These are phyloP conservation scores for Claviceps maximensis DNA, from an alignment of 2,329 filamentous ascomycete species.

Conservation along the genomic window DNA sequence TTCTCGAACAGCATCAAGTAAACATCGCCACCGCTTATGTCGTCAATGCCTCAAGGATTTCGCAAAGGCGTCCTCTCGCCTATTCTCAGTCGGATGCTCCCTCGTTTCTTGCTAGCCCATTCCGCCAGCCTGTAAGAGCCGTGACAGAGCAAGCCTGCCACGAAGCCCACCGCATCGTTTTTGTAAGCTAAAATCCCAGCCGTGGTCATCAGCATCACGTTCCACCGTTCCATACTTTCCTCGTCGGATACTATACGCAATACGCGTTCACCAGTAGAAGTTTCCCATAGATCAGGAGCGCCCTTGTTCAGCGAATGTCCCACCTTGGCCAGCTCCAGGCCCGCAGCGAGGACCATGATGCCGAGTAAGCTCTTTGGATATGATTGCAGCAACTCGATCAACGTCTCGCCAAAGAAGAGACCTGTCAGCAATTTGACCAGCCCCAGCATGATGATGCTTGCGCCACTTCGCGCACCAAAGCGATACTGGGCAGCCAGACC, in stretches of 20 bases:
- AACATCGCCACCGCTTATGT: not conserved
- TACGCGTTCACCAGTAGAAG: slow-evolving; percentile 33
- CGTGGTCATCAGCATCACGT: slow-evolving; percentile 79
- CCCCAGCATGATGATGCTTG: slow-evolving; percentile 70
- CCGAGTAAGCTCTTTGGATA: slow-evolving; percentile 72
- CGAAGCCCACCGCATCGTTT: slow-evolving; percentile 80
- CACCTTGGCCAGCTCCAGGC: slow-evolving; percentile 74
- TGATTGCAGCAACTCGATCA: slow-evolving; percentile 54
- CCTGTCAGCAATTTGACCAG: slow-evolving; percentile 63
- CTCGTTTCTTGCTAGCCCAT: slow-evolving; percentile 26
- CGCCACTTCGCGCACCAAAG: slow-evolving; percentile 80
- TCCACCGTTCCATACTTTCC: slow-evolving; percentile 66
- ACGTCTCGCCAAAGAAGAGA: slow-evolving; percentile 56
- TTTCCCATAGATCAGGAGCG: slow-evolving; percentile 45
- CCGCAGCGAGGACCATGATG: slow-evolving; percentile 81
- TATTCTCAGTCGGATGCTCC: not conserved
- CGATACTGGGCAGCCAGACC: slow-evolving; percentile 82
- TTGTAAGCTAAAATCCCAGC: slow-evolving; percentile 72
- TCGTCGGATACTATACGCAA: slow-evolving; percentile 46
- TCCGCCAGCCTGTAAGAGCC: slow-evolving; percentile 45
- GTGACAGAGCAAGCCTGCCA: slow-evolving; percentile 70
- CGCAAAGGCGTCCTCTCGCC: slow-evolving; percentile 20
- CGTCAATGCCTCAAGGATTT: slow-evolving; percentile 9
- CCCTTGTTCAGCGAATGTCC: slow-evolving; percentile 73
- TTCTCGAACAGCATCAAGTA: too few species aligned